Evolutionary conservation across 805 yeast species (phyloP).

Genomic region (Teunomyces atbi): DNA sequence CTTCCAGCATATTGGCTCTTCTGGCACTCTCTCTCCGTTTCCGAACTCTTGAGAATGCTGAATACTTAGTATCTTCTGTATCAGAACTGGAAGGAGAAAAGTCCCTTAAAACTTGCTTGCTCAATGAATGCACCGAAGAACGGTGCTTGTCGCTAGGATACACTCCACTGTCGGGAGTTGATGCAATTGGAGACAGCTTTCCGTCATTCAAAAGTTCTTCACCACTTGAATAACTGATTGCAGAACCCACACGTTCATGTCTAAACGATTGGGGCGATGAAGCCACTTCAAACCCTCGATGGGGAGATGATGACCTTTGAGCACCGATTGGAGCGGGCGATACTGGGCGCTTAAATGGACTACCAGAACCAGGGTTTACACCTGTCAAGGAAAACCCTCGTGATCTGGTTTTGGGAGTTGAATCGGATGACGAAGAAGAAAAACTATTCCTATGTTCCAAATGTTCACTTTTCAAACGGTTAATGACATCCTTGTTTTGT

Average conservation of each 20-base stretch:
- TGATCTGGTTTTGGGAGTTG: constrained; percentile 35
- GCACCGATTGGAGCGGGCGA: constrained; percentile 36
- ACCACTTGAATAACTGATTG: constrained; percentile 29
- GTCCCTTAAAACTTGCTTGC: constrained; percentile 25
- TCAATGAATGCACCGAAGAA: constrained; percentile 24
- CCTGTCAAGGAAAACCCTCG: constrained; percentile 30
- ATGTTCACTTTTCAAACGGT: constrained; percentile 82
- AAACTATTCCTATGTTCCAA: constrained; percentile 54
- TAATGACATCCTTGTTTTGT: constrained; percentile 90
- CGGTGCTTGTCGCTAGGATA: constrained; percentile 16
- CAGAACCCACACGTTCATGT: constrained; percentile 34
- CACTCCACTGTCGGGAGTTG: constrained; percentile 1
- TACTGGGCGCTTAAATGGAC: constrained; percentile 46
- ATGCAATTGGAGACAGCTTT: constrained; percentile 12
- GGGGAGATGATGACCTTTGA: constrained; percentile 27
- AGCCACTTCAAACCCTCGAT: constrained; percentile 17
- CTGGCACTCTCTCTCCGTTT: constrained; percentile 55
- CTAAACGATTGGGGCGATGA: constrained; percentile 17
- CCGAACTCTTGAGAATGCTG: constrained; percentile 52
- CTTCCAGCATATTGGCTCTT: constrained; percentile 14
- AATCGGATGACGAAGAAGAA: constrained; percentile 50
- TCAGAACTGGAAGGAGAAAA: constrained; percentile 61
- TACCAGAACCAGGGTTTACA: constrained; percentile 5
- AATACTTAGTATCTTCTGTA: constrained; percentile 53
- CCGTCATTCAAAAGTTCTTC: constrained; percentile 23